These are phyloP conservation scores for Nakazawaea holstii DNA, from an alignment of 805 yeast genomes.

Conservation along the genomic window DNA sequence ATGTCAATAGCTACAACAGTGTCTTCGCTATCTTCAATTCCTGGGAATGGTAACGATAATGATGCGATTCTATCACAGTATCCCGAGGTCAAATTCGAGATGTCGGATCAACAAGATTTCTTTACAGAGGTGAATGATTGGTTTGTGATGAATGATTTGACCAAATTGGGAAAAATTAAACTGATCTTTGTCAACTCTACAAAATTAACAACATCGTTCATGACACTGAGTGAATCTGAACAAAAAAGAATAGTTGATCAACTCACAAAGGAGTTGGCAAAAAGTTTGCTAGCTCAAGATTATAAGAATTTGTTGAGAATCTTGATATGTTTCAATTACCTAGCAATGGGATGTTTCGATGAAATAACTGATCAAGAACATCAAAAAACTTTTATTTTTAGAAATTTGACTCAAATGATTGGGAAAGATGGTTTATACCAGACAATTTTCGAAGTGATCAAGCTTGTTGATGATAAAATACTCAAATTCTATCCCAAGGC, in stretches of 20 bases:
- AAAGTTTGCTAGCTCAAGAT: not conserved
- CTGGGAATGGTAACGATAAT: conserved; percentile 17
- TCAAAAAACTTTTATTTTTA: conserved; percentile 19
- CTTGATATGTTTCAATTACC: conserved; percentile 20
- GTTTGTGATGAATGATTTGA: conserved; percentile 28
- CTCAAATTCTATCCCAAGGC: conserved; percentile 15
- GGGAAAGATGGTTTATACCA: not conserved
- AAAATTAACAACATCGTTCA: not conserved
- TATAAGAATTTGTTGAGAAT: conserved; percentile 7
- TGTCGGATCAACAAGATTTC: conserved; percentile 30
- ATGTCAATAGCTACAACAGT: conserved; percentile 9
- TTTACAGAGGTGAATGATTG: conserved; percentile 35
- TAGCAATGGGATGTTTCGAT: conserved; percentile 25
- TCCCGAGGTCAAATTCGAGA: conserved; percentile 40
- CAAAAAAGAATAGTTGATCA: conserved; percentile 6
- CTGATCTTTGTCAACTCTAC: conserved; percentile 1
- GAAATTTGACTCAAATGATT: conserved; percentile 17
- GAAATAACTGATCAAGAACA: conserved; percentile 15
- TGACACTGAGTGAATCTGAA: not conserved
- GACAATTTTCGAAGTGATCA: not conserved
- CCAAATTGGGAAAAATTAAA: conserved; percentile 15
- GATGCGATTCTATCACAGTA: conserved; percentile 26
- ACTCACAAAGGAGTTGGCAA: conserved; percentile 11
- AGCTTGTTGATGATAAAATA: not conserved
- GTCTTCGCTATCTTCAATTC: not conserved